Base-by-base conservation (phyloP, 257 asterid species). In the Cynanchum wilfordii region DNA sequence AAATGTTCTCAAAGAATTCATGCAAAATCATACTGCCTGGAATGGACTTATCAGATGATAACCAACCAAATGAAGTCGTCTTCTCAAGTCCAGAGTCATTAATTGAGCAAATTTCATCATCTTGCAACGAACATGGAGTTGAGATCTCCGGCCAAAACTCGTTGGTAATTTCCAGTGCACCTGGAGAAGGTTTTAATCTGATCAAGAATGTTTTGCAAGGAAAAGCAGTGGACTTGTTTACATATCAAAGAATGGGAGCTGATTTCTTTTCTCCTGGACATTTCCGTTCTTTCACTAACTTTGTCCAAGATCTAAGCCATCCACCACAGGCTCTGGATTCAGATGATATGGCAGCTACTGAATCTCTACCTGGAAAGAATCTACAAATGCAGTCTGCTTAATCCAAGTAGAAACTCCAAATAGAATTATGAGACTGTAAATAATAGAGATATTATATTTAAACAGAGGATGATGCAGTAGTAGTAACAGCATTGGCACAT, bases 161-260 rank as follows among this genome's bases (percentile, higher is more conserved):
- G 5, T 29, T 54, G 76, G 76, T 33, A 33, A 5, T 74, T 68
- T 81, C 85, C 5, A 87, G 85, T 19, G 73, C 70, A 64, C 19
- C 80, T 10, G 67, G 60, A 62, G 87, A 52, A 62, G 87, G 82
- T 63, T 85, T 93, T 1, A 89, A 86, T 68, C 85, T 78, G 83
- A 87, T 93, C 19, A 87, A 77, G 66, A 80, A 78, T 29, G 69
- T 90, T 84, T 30, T 7, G 67, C 84, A 83, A 2, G 90, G 79
- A 70, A 85, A 82, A 50, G 80, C 75, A 59, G 81, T 66, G 50
- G 83, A 77, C 24, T 24, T 80, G 82, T 93, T 93, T 64, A 87
- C 81, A 6, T 91, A 91, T 77, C 97, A 91, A 50, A 86, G 98
- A 69, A 93, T 93, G 96, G 98, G 98, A 24, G 97, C 91, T 42